Base-by-base conservation (phyloP, 1,139 yeast species). In the Candida albicans region DNA sequence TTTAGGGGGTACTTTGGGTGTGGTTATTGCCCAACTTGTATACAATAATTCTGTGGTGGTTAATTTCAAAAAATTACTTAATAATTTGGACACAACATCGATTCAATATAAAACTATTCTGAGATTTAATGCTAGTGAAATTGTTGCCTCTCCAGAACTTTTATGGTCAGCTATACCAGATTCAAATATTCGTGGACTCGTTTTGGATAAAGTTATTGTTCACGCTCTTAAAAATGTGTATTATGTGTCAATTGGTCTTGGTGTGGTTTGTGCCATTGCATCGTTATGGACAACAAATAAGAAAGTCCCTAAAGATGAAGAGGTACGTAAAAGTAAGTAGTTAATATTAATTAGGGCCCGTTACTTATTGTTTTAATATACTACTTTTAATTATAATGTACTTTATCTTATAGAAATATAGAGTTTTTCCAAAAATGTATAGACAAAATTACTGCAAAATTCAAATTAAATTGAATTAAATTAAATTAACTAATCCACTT, bases 1-100 rank as follows among this genome's bases (percentile, higher is more conserved):
- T 1, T 42, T 70, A 8, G 82, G 80, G 29, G 81, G 80, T 25
- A 71, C 77, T 1, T 43, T 79, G 29, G 77, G 80, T 22, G 65
- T 73, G 13, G 61, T 70, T 9, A 49, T 79, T 14, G 73, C 77
- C 2, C 82, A 79, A 53, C 59, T 77, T 14, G 66, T 81, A 28
- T 74, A 73, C 51, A 61, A 56, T 38, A 52, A 62, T 3, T 49
- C 65, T 2, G 67, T 67, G 3, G 44, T 51, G 3, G 35, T 47
- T 1, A 58, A 66, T 41, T 52, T 66, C 30, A 43, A 43, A 1
- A 34, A 51, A 1, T 49, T 61, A 7, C 31, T 63, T 2, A 33
- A 43, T 0, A 15, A 35, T 15, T 48, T 65, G 15, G 45, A 47
- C 9, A 27, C 42, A 22, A 47, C 40, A 27, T 57, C 67, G 1